A percentile compares a stretch with the other conserved stretches of the same genome.
These are phyloP conservation scores for Yamadazyma epiphylla DNA, from an alignment of 1,139 yeast species.

Conservation along the genomic window DNA sequence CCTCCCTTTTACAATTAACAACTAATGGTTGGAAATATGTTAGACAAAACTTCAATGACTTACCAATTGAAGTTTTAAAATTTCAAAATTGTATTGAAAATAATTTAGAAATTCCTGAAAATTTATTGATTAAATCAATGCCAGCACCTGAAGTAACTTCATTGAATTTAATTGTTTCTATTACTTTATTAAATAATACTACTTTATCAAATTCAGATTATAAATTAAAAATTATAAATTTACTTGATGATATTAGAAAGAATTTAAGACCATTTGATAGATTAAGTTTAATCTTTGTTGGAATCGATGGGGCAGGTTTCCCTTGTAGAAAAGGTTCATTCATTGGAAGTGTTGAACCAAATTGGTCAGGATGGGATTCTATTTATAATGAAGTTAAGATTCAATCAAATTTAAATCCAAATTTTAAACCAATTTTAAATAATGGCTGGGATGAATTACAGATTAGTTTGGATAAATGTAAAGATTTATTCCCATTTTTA, in stretches of 20 bases:
- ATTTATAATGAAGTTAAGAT: slow-evolving; percentile 41
- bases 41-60: slow-evolving; percentile 15
- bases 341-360: slow-evolving; percentile 48
- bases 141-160: slow-evolving; percentile 41
- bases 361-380: slow-evolving; percentile 58
- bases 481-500: slow-evolving; percentile 28
- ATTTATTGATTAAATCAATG: slow-evolving; percentile 30
- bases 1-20: slow-evolving; percentile 47
- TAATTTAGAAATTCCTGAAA: slow-evolving; percentile 37
- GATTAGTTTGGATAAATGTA: slow-evolving; percentile 26
- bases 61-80: slow-evolving; percentile 39
- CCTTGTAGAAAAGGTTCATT: slow-evolving; percentile 43
- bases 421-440: slow-evolving; percentile 15
- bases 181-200: slow-evolving; percentile 37
- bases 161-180: slow-evolving; percentile 44
- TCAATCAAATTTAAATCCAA: slow-evolving; percentile 17
- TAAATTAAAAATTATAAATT: slow-evolving; percentile 19
- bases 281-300: slow-evolving; percentile 53
- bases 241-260: slow-evolving; percentile 23
- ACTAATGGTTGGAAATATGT: slow-evolving; percentile 47
- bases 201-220: slow-evolving; percentile 30
- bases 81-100: slow-evolving; percentile 31
- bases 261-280: slow-evolving; percentile 41
- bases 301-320: slow-evolving; percentile 38
- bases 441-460: slow-evolving; percentile 21